Conservation (phyloP, 2,329 filamentous ascomycete species). For the Curvularia eragrostidis region DNA sequence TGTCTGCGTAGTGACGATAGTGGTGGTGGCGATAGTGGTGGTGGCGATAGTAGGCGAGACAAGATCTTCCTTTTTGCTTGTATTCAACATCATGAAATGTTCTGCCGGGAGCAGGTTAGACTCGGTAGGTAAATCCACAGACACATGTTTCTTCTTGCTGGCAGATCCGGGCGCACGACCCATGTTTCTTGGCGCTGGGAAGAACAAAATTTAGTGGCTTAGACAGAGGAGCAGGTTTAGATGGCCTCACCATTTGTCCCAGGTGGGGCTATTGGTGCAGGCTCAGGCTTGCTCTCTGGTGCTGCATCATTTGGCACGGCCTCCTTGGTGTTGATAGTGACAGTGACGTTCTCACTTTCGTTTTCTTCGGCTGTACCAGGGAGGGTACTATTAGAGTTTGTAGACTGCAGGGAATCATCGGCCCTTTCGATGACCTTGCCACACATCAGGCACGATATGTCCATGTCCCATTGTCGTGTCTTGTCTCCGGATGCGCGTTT, state of each 20-base stretch:
- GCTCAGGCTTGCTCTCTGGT: background rate
- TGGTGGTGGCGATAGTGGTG: background rate
- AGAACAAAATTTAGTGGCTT: slow-evolving; percentile 12
- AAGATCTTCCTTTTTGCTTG: background rate
- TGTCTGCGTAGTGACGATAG: background rate
- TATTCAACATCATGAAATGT: background rate
- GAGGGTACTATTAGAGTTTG: background rate
- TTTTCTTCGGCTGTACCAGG: background rate
- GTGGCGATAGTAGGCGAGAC: background rate
- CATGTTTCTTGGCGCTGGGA: slow-evolving; percentile 10
- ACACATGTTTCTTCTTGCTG: slow-evolving; percentile 6
- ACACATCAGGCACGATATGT: slow-evolving; percentile 32
- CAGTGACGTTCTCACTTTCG: background rate
- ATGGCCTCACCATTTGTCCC: slow-evolving; percentile 17
- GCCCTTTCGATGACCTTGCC: slow-evolving; percentile 23
- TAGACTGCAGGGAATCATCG: background rate
- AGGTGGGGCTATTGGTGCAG: slow-evolving; percentile 1
- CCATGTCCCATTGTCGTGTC: slow-evolving; percentile 18
- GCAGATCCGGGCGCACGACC: slow-evolving; percentile 10
- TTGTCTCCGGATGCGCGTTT: slow-evolving; percentile 12
- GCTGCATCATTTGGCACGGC: background rate
- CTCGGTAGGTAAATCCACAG: background rate
- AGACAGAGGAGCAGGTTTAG: slow-evolving; percentile 4
- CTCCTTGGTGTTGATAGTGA: background rate
- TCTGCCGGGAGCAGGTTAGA: background rate